Conservation (phyloP, 768 basidiomycete species). For the Tephrocybe sp. region DNA sequence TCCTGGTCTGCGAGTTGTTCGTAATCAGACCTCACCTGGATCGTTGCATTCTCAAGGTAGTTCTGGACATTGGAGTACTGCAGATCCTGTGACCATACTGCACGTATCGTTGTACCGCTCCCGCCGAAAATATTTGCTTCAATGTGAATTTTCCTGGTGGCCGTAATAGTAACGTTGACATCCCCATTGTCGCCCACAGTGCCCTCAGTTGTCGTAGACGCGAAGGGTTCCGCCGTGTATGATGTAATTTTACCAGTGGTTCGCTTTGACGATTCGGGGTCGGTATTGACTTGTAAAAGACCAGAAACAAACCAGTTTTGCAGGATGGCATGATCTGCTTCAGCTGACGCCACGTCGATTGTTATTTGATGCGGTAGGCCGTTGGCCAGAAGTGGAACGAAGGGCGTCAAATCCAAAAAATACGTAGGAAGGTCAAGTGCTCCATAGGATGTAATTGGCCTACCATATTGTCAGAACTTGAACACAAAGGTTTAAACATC, state of each 20-base stretch:
- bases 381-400: slow-evolving; percentile 68
- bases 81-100: slow-evolving; percentile 60
- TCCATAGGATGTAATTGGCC: slow-evolving; percentile 76
- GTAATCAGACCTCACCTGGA: slow-evolving; percentile 32
- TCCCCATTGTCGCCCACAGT: slow-evolving; percentile 39
- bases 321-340: slow-evolving; percentile 59
- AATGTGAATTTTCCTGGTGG: slow-evolving; percentile 56
- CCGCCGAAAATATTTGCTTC: slow-evolving; percentile 62
- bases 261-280: slow-evolving; percentile 53
- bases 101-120: slow-evolving; percentile 55
- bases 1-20: not conserved
- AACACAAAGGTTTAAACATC: not conserved
- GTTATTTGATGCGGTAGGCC: slow-evolving; percentile 66
- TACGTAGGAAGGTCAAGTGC: slow-evolving; percentile 79
- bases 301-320: slow-evolving; percentile 82
- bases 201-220: slow-evolving; percentile 50
- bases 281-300: slow-evolving; percentile 63
- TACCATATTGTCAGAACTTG: slow-evolving; percentile 20
- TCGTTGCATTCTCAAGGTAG: slow-evolving; percentile 46
- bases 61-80: slow-evolving; percentile 63
- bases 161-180: slow-evolving; percentile 60
- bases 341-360: slow-evolving; percentile 74
- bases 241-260: slow-evolving; percentile 68
- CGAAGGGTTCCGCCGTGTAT: slow-evolving; percentile 59
- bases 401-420: slow-evolving; percentile 76